Evolutionary conservation across 2,329 filamentous ascomycete genomes (phyloP).

Genomic region (Emergomyces orientalis): DNA sequence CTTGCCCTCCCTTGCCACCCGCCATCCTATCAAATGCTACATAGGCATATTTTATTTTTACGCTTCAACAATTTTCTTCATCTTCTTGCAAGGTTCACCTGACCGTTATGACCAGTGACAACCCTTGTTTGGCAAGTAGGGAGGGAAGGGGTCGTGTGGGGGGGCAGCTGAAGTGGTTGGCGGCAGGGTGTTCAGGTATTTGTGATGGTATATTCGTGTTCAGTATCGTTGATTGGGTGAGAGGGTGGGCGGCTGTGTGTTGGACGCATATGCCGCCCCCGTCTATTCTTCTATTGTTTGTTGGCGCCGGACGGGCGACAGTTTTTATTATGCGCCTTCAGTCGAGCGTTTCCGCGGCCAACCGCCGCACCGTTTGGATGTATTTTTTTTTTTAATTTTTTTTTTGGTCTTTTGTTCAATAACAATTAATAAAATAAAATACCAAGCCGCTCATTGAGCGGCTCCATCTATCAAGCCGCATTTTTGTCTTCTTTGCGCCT

Average conservation of each 20-base stretch:
- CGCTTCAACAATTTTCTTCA: background rate
- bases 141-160: background rate
- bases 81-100: background rate
- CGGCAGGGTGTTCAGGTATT: background rate
- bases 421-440: background rate
- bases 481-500: too few species aligned
- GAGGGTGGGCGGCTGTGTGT: background rate
- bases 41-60: background rate
- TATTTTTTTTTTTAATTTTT: background rate
- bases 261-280: background rate
- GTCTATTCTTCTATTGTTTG: background rate
- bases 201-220: too few species aligned
- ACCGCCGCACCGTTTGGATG: background rate
- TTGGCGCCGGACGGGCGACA: background rate
- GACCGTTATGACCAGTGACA: background rate
- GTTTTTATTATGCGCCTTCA: background rate
- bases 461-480: background rate
- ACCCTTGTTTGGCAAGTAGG: background rate
- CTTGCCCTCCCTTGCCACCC: background rate
- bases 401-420: too few species aligned
- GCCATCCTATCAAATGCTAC: background rate
- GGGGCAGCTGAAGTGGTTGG: background rate
- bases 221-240: background rate
- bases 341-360: background rate
- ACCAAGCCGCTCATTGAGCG: background rate